Base-by-base conservation (phyloP, 192 early-diverging fungal genomes). In the Neocallimastix lanati region DNA sequence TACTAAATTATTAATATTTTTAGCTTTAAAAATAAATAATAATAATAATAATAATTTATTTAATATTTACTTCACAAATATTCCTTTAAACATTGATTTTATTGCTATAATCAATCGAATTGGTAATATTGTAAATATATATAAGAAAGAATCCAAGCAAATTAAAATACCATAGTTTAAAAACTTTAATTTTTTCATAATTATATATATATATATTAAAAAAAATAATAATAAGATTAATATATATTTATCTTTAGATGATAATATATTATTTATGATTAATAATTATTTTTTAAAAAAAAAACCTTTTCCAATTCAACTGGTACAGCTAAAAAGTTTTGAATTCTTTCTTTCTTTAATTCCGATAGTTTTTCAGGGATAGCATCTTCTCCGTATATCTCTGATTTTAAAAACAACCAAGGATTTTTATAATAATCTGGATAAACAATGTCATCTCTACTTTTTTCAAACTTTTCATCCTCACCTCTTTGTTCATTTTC, bases 101-200 rank as follows among this genome's bases (percentile, higher is more conserved):
- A 90, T 29, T 0, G 96, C 94, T 27, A 96, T 83, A 13, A 90
- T 58, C 80, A 98, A 93, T 27, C 95, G 90, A 16, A 94, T 84
- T 0, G 98, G 98, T 25, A 99, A 82, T 77, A 98, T 95, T 0
- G 98, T 96, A 82, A 98, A 96, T 2, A 93, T 93, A 81, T 96
- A 94, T 11, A 99, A 84, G 80, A 99, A 96, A 18, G 97, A 94
- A 82, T 99, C 98, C 36, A 98, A 84, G 80, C 96, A 97, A 13
- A 98, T 92, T 29, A 95, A 84, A 37, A 92, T 92, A 21, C 98
- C 98, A 87, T 98, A 94, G 28, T 89, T 87, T 88, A 98, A 86
- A 80, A 98, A 89, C 92, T 93, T 76, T 28, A n/a, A n/a, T n/a
- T n/a, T n/a, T n/a, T n/a, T n/a, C n/a, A n/a, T n/a, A n/a, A n/a